Conservation (phyloP, 148 eudicot genomes). For the Rheum nobile region DNA sequence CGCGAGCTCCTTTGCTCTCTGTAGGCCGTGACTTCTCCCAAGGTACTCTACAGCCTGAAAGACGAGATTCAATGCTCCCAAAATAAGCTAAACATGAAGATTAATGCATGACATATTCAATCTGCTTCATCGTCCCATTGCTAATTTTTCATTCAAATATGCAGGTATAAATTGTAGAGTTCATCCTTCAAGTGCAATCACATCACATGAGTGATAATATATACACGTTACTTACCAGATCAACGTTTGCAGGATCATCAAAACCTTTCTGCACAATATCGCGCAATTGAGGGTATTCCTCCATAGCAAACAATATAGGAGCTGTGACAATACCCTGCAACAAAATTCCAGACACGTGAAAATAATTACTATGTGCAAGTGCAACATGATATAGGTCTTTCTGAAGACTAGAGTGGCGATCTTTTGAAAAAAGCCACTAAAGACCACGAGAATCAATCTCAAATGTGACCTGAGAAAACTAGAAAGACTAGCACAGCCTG, state of each 20-base stretch:
- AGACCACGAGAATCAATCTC: neutral
- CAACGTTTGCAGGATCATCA: constrained; percentile 57
- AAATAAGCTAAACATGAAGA: neutral
- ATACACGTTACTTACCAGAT: constrained; percentile 50
- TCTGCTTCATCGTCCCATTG: too few relatives aligned
- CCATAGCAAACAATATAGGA: constrained; percentile 83
- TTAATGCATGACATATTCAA: neutral
- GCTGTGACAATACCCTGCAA: constrained; percentile 83
- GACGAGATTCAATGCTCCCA: neutral
- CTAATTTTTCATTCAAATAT: too few relatives aligned
- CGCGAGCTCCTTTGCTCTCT: constrained; percentile 76
- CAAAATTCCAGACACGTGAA: neutral
- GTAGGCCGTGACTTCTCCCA: constrained; percentile 68
- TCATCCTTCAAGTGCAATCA: neutral
- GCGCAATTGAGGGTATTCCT: constrained; percentile 79
- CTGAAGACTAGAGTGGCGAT: neutral
- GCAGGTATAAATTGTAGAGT: neutral
- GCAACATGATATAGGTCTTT: neutral
- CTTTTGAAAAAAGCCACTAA: neutral
- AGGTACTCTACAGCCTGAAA: constrained; percentile 78
- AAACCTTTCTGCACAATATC: constrained; percentile 65
- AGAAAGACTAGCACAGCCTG: neutral
- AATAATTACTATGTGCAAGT: too few relatives aligned
- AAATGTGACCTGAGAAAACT: neutral
- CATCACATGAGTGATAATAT: neutral